Percentiles rank a stretch among this genome's conserved stretches.
phyloP scores from a whole-genome alignment of 2,329 filamentous ascomycete species.

The Colletotrichum sublineola region DNA sequence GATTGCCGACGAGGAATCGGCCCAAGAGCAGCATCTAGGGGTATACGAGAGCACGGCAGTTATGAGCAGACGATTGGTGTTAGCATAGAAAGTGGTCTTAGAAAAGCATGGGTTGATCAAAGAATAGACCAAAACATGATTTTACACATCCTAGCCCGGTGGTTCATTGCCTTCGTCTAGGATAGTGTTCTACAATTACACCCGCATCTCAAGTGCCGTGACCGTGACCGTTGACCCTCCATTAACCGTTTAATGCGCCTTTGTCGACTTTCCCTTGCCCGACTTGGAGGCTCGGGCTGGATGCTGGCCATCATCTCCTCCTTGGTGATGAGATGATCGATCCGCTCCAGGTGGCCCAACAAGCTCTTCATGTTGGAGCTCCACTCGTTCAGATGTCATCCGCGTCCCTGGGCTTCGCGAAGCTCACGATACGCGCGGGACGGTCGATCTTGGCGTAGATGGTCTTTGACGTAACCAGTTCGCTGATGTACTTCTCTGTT shows the following conservation, averaged over 20 bases:
- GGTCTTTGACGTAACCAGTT: slow-evolving; percentile 96
- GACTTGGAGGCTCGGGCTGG: slow-evolving; percentile 69
- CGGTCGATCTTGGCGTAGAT: slow-evolving; percentile 98
- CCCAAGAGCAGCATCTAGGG: slow-evolving; percentile 44
- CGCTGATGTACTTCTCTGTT: slow-evolving; percentile 98
- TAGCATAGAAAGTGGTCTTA: slow-evolving; percentile 30
- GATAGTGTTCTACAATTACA: slow-evolving; percentile 43
- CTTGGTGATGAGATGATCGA: slow-evolving; percentile 98
- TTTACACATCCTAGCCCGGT: slow-evolving; percentile 36
- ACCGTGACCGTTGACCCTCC: slow-evolving; percentile 8
- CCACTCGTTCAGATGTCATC: slow-evolving; percentile 99
- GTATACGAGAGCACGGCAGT: background rate
- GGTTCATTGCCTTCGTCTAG: slow-evolving; percentile 40
- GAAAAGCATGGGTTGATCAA: slow-evolving; percentile 19
- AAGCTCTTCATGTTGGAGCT: slow-evolving; percentile 97
- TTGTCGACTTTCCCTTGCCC: slow-evolving; percentile 54
- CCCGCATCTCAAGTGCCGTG: slow-evolving; percentile 13
- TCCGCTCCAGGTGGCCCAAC: slow-evolving; percentile 85
- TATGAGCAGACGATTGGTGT: slow-evolving; percentile 20
- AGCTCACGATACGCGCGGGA: slow-evolving; percentile 90
- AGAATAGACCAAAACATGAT: slow-evolving; percentile 37
- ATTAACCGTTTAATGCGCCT: slow-evolving; percentile 50
- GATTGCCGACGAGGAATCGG: slow-evolving; percentile 47
- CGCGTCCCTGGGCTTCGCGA: slow-evolving; percentile 93
- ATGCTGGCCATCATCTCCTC: slow-evolving; percentile 99